These are phyloP conservation scores for Ramularia endophylla DNA, from an alignment of 2,329 filamentous ascomycete species.

Conservation along the genomic window DNA sequence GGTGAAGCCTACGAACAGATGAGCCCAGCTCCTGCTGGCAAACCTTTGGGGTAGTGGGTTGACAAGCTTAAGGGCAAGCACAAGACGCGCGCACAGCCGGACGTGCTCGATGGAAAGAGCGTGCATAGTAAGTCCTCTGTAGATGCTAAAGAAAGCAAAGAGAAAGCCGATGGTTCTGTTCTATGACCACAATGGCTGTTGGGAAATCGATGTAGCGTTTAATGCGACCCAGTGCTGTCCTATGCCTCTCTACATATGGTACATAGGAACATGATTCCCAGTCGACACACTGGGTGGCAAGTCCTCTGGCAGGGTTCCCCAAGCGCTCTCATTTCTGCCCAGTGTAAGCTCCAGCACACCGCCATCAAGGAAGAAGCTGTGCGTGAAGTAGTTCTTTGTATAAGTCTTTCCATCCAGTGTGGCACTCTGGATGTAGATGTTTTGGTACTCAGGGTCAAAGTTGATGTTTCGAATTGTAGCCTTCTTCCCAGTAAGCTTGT, in stretches of 20 bases:
- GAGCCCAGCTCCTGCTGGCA: too few relatives aligned
- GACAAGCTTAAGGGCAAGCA: too few relatives aligned
- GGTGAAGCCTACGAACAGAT: too few relatives aligned
- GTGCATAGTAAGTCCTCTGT: too few relatives aligned
- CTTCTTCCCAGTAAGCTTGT: slow-evolving; percentile 36
- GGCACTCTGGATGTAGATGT: slow-evolving; percentile 41
- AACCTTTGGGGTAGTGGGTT: too few relatives aligned
- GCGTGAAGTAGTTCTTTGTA: slow-evolving; percentile 41
- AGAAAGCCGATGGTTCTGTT: too few relatives aligned
- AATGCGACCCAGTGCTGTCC: too few relatives aligned
- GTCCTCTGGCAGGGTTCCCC: slow-evolving; percentile 39
- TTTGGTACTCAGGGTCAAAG: slow-evolving; percentile 37
- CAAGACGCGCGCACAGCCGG: too few relatives aligned
- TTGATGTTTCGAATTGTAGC: slow-evolving; percentile 38
- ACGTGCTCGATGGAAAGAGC: too few relatives aligned
- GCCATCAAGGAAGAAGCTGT: slow-evolving; percentile 41
- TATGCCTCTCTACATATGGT: slow-evolving; percentile 9
- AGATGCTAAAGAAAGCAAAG: too few relatives aligned
- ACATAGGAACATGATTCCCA: neutral
- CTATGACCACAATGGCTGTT: too few relatives aligned
- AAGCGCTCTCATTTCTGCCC: slow-evolving; percentile 37
- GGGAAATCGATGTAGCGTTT: too few relatives aligned
- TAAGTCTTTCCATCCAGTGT: slow-evolving; percentile 38
- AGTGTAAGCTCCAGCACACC: slow-evolving; percentile 39
- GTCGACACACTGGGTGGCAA: slow-evolving; percentile 35